phyloP scores from a whole-genome alignment of 2,329 filamentous ascomycete genomes.

The Beauveria sp. region DNA sequence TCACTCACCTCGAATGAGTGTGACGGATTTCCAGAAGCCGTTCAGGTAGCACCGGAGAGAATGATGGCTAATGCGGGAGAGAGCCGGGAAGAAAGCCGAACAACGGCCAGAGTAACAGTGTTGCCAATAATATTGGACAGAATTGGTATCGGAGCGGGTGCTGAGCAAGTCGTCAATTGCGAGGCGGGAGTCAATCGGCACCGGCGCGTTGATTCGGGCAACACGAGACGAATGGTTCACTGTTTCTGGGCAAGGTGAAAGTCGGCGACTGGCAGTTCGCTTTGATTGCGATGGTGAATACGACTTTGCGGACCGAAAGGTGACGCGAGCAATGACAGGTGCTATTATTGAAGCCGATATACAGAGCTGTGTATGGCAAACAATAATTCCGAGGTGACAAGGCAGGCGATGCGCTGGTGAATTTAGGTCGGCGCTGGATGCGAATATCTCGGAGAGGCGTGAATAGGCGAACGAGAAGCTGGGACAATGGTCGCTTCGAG shows the following conservation, averaged over 20 bases:
- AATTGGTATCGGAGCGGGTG: conserved; percentile 23
- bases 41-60: conserved; percentile 13
- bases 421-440: background rate
- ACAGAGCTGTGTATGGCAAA: conserved; percentile 1
- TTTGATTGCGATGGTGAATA: background rate
- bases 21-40: conserved; percentile 18
- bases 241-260: conserved; percentile 18
- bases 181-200: conserved; percentile 26
- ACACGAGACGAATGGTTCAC: conserved; percentile 22
- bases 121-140: conserved; percentile 29
- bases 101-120: conserved; percentile 24
- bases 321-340: conserved; percentile 7
- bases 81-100: conserved; percentile 22
- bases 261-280: conserved; percentile 14
- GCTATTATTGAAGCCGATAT: background rate
- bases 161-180: conserved; percentile 21
- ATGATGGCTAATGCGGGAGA: conserved; percentile 16
- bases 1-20: conserved; percentile 29
- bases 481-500: background rate
- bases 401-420: background rate
- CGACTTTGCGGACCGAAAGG: conserved; percentile 6
- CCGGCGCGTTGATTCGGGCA: conserved; percentile 25
- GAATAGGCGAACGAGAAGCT: background rate
- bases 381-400: background rate
- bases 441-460: background rate